Conservation (phyloP, 805 yeast genomes). For the Ogataea neopini region DNA sequence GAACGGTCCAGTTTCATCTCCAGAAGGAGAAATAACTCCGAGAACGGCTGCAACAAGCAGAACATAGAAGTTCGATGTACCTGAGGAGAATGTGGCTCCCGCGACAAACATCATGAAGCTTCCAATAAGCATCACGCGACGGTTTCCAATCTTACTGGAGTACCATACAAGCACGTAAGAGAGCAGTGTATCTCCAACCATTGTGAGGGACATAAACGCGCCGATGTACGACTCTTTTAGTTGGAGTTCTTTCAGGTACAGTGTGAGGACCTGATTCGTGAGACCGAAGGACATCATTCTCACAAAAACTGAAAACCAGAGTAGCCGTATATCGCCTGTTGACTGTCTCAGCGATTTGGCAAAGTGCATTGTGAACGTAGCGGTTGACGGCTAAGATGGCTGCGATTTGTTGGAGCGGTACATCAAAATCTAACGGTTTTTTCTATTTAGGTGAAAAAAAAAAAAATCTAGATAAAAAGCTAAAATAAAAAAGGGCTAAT, state of each 20-base stretch:
- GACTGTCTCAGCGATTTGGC: conserved; percentile 35
- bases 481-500: not conserved
- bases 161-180: conserved; percentile 75
- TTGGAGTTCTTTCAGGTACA: conserved; percentile 57
- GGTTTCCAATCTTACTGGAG: conserved; percentile 70
- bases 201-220: conserved; percentile 75
- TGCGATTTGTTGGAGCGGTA: too few species aligned
- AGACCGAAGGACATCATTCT: conserved; percentile 76
- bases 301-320: conserved; percentile 69
- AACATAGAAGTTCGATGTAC: conserved; percentile 50
- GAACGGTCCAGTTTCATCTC: conserved; percentile 91
- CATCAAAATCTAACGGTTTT: not conserved
- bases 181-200: conserved; percentile 74
- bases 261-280: conserved; percentile 75
- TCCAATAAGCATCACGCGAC: conserved; percentile 63
- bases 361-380: conserved; percentile 35
- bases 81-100: conserved; percentile 62
- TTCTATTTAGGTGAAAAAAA: not conserved
- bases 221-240: conserved; percentile 66
- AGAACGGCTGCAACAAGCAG: conserved; percentile 70
- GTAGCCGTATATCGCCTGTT: conserved; percentile 53
- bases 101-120: conserved; percentile 66
- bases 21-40: conserved; percentile 87
- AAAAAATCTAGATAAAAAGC: not conserved
- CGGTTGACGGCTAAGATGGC: not conserved